Evolutionary conservation across 129 eudicot genomes (phyloP).

Genomic region (Tagetes erecta): DNA sequence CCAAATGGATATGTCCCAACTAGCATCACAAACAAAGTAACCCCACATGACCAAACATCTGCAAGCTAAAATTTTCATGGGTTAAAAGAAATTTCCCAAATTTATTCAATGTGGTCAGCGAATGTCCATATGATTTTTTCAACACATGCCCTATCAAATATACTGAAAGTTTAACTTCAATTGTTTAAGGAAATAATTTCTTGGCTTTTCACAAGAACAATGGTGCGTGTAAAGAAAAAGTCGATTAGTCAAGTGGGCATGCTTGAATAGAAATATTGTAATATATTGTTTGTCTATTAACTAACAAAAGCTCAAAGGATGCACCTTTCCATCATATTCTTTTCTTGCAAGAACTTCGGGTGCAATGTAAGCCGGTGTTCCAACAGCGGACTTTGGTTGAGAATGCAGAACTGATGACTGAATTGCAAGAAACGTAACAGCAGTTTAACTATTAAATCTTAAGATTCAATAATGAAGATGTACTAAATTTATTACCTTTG

Average conservation of each 20-base stretch:
- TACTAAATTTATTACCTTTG: conserved; percentile 48
- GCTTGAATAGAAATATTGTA: neutral
- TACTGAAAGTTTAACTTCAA: neutral
- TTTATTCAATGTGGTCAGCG: neutral
- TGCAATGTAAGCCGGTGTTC: conserved; percentile 84
- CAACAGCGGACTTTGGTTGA: conserved; percentile 77
- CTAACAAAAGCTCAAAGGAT: conserved; percentile 17
- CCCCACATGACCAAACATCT: conserved; percentile 91
- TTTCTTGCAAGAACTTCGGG: conserved; percentile 66
- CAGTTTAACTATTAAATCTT: neutral
- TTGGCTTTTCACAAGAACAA: neutral
- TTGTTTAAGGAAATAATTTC: neutral
- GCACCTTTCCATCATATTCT: conserved; percentile 83
- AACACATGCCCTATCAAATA: neutral
- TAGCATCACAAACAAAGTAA: conserved; percentile 70
- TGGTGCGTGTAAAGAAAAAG: neutral
- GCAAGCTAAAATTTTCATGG: conserved; percentile 51
- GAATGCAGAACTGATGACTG: conserved; percentile 78
- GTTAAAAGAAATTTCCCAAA: conserved; percentile 10
- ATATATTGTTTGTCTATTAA: neutral
- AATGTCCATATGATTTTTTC: neutral
- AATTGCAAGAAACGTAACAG: conserved; percentile 2
- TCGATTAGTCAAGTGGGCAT: neutral
- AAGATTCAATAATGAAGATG: neutral
- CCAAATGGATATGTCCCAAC: conserved; percentile 73